Conservation (phyloP, 208 protist genomes). For the Leishmania gerbilli region DNA sequence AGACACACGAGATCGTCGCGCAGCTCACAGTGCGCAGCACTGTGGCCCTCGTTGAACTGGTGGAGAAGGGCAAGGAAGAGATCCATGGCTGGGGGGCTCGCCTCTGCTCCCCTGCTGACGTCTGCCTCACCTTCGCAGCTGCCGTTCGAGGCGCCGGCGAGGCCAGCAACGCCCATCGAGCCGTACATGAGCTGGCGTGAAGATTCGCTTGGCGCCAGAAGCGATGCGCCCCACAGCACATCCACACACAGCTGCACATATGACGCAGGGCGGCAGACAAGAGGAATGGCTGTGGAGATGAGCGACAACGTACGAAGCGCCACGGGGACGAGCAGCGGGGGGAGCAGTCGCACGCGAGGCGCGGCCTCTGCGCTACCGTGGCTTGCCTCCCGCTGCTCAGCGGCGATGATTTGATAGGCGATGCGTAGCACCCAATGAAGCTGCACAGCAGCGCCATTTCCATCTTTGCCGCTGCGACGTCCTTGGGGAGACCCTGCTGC, state of each 20-base stretch:
- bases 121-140: neutral
- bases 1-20: constrained; percentile 67
- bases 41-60: constrained; percentile 58
- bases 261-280: constrained; percentile 37
- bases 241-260: constrained; percentile 58
- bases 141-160: neutral
- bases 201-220: constrained; percentile 37
- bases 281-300: constrained; percentile 29
- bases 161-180: neutral
- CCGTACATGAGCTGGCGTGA: constrained; percentile 47
- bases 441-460: constrained; percentile 8
- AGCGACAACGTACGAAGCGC: constrained; percentile 36
- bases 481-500: neutral
- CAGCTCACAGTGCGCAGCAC: constrained; percentile 55
- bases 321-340: constrained; percentile 16
- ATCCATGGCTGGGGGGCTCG: constrained; percentile 43
- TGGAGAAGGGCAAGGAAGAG: constrained; percentile 59
- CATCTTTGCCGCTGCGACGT: neutral
- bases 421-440: constrained; percentile 34
- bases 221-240: constrained; percentile 52
- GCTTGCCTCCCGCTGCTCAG: constrained; percentile 15
- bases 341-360: constrained; percentile 6
- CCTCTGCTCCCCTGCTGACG: constrained; percentile 1
- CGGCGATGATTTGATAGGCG: constrained; percentile 20
- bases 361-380: neutral